phyloP scores from a whole-genome alignment of 305 asterid genomes.

The Nicotiana rustica region DNA sequence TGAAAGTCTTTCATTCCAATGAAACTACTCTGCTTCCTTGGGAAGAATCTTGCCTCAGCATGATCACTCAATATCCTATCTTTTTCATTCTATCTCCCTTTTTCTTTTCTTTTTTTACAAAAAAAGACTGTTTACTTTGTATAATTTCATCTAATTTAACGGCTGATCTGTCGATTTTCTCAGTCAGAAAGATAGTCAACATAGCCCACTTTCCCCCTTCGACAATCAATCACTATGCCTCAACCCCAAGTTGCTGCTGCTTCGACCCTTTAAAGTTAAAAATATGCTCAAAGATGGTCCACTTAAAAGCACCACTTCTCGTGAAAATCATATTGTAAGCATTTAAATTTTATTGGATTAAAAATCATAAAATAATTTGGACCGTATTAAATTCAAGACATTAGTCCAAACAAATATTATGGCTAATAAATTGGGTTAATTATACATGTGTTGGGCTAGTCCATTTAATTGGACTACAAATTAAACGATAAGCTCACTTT shows the following conservation, averaged over 20 bases:
- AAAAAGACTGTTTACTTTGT: background rate
- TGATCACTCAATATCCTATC: conserved; percentile 11
- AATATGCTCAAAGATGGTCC: background rate
- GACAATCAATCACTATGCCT: background rate
- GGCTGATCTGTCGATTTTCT: background rate
- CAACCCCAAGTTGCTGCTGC: background rate
- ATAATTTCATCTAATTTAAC: background rate
- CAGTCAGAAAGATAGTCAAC: conserved; percentile 11
- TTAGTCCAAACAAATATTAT: too few species aligned
- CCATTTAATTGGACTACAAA: too few species aligned
- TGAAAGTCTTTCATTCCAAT: background rate
- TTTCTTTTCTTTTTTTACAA: background rate
- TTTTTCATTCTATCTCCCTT: background rate
- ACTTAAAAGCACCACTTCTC: background rate
- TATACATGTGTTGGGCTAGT: too few species aligned
- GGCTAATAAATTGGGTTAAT: too few species aligned
- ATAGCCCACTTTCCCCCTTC: background rate
- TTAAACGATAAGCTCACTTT: too few species aligned
- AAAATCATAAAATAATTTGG: too few species aligned
- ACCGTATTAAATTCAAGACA: too few species aligned
- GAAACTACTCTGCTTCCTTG: background rate
- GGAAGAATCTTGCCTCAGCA: background rate
- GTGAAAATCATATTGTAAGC: background rate
- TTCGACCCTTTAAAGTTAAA: background rate
- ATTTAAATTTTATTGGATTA: too few species aligned